phyloP scores from a whole-genome alignment of 2,329 filamentous ascomycete species.

The Fusarium cicatricum region DNA sequence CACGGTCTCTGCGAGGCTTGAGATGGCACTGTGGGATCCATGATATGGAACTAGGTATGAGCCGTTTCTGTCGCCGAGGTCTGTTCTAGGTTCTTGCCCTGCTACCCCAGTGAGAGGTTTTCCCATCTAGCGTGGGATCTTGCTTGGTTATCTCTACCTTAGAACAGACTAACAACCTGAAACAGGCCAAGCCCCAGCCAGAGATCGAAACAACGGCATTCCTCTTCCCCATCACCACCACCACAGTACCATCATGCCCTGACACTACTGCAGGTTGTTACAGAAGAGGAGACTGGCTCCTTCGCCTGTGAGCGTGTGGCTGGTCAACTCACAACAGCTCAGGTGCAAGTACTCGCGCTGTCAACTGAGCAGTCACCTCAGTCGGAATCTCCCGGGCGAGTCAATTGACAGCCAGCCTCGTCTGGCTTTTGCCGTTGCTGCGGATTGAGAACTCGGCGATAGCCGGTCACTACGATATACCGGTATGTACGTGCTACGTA shows the following conservation, averaged over 20 bases:
- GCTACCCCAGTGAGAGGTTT: conserved; percentile 6
- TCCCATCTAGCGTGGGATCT: conserved; percentile 23
- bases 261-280: conserved; percentile 3
- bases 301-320: conserved; percentile 6
- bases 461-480: neutral
- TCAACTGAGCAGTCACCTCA: conserved; percentile 7
- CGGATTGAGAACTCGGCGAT: conserved; percentile 1
- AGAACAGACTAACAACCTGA: conserved; percentile 35
- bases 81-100: conserved; percentile 4
- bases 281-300: neutral
- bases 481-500: too few relatives aligned
- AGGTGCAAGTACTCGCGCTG: neutral
- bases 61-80: conserved; percentile 9
- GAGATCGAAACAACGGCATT: conserved; percentile 28
- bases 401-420: neutral
- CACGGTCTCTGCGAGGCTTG: neutral
- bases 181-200: conserved; percentile 20
- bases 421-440: neutral
- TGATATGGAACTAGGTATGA: neutral
- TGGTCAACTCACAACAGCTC: conserved; percentile 19
- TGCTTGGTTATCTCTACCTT: conserved; percentile 21
- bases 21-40: neutral
- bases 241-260: conserved; percentile 2
- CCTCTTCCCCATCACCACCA: conserved; percentile 8
- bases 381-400: conserved; percentile 10